Evolutionary conservation across 306 rosid species (phyloP).

Genomic region (Senna siamea): DNA sequence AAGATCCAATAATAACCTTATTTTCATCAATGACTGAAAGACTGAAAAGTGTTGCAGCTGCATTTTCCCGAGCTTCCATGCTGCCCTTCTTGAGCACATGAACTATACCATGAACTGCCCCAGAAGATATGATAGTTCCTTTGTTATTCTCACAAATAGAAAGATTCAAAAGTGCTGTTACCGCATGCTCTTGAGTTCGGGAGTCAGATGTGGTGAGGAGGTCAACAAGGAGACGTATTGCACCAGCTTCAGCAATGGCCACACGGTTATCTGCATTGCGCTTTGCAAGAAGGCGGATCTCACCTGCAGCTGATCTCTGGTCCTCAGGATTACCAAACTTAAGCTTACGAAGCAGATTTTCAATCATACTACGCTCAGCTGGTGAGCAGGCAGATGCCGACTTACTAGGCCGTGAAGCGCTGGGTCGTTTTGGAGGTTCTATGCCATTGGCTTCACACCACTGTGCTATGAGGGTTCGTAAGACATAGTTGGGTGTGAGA

Average conservation of each 20-base stretch:
- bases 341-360: conserved; percentile 70
- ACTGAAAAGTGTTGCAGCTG: conserved; percentile 98
- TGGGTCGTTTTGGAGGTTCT: conserved; percentile 90
- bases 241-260: conserved; percentile 98
- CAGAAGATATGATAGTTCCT: conserved; percentile 77
- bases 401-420: conserved; percentile 63
- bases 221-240: conserved; percentile 83
- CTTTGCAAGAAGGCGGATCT: conserved; percentile 97
- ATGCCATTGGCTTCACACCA: conserved; percentile 99
- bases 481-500: conserved; percentile 92
- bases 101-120: conserved; percentile 95
- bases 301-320: conserved; percentile 88
- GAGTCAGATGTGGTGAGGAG: conserved; percentile 83
- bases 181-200: conserved; percentile 97
- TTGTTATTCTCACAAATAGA: conserved; percentile 93
- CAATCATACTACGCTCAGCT: conserved; percentile 78
- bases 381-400: conserved; percentile 73
- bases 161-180: conserved; percentile 96
- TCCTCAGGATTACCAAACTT: conserved; percentile 72
- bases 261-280: conserved; percentile 97
- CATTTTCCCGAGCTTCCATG: conserved; percentile 99
- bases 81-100: conserved; percentile 90
- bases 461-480: conserved; percentile 91
- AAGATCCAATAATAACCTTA: conserved; percentile 82
- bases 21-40: conserved; percentile 95